Percentiles rank a stretch among this genome's conserved stretches.
Evolutionary conservation across 23 red algal species (phyloP).

Genomic region (Rhodosorus marinus): DNA sequence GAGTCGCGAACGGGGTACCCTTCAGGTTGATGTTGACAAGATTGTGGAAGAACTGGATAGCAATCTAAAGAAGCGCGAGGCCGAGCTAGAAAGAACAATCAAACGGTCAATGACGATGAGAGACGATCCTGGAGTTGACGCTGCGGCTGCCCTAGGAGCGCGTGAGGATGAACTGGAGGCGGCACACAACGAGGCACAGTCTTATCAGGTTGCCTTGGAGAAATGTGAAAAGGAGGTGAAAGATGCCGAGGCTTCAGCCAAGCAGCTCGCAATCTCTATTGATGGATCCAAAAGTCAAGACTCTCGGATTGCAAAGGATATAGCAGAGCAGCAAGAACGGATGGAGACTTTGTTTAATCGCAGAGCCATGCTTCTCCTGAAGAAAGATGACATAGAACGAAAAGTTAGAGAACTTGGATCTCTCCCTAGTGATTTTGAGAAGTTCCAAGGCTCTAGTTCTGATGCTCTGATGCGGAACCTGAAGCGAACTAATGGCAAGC

Average conservation of each 20-base stretch:
- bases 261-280: neutral
- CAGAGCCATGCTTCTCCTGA: conserved; percentile 19
- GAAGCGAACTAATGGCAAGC: conserved; percentile 23
- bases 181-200: conserved; percentile 2
- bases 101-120: conserved; percentile 3
- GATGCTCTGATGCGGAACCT: conserved; percentile 39
- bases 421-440: conserved; percentile 61
- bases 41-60: conserved; percentile 27
- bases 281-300: neutral
- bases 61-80: conserved; percentile 30
- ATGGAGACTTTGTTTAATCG: conserved; percentile 30
- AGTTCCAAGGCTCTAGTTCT: conserved; percentile 2
- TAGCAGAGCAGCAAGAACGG: conserved; percentile 31
- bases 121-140: neutral
- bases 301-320: conserved; percentile 8
- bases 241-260: conserved; percentile 1
- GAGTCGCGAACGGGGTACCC: conserved; percentile 1
- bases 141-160: neutral
- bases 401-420: conserved; percentile 68
- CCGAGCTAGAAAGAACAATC: conserved; percentile 14
- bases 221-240: conserved; percentile 5
- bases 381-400: conserved; percentile 54
- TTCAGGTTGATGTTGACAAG: conserved; percentile 10
- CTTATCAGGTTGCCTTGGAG: conserved; percentile 4
- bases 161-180: conserved; percentile 8